Conservation (phyloP, 2,329 filamentous ascomycete genomes). For the Dactylella cylindrospora region DNA sequence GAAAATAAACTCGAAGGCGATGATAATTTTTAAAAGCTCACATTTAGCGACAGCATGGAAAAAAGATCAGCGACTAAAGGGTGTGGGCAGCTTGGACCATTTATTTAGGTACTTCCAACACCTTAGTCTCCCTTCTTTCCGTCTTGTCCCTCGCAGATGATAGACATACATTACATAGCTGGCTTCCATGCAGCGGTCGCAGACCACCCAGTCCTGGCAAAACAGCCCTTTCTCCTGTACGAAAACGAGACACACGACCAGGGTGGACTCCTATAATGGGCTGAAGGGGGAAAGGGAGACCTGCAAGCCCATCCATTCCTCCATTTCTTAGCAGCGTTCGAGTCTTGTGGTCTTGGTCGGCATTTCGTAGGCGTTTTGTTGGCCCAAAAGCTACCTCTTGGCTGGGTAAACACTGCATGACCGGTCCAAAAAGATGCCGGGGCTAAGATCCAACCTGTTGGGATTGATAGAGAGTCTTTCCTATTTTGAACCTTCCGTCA, state of each 20-base stretch:
- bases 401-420: constrained; percentile 35
- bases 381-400: constrained; percentile 33
- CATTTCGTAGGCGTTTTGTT: too few relatives aligned
- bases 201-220: too few relatives aligned
- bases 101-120: constrained; percentile 17
- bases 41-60: too few relatives aligned
- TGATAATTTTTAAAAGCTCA: constrained; percentile 10
- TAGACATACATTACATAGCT: constrained; percentile 22
- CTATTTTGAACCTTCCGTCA: constrained; percentile 26
- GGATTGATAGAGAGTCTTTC: constrained; percentile 9
- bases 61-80: too few relatives aligned
- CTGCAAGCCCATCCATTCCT: too few relatives aligned
- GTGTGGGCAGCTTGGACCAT: constrained; percentile 21
- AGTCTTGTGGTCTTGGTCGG: too few relatives aligned
- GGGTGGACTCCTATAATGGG: too few relatives aligned
- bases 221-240: too few relatives aligned
- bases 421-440: constrained; percentile 11
- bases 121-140: constrained; percentile 29
- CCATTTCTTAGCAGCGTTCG: too few relatives aligned
- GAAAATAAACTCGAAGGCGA: neutral
- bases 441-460: constrained; percentile 23
- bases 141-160: constrained; percentile 43
- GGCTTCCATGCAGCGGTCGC: constrained; percentile 7
- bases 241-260: too few relatives aligned
- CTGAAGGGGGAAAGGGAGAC: too few relatives aligned